Evolutionary conservation across 2,329 filamentous ascomycete genomes (phyloP), one percentile per base, ranked within the genome.

Genomic region (Claviceps fusiformis): DNA sequence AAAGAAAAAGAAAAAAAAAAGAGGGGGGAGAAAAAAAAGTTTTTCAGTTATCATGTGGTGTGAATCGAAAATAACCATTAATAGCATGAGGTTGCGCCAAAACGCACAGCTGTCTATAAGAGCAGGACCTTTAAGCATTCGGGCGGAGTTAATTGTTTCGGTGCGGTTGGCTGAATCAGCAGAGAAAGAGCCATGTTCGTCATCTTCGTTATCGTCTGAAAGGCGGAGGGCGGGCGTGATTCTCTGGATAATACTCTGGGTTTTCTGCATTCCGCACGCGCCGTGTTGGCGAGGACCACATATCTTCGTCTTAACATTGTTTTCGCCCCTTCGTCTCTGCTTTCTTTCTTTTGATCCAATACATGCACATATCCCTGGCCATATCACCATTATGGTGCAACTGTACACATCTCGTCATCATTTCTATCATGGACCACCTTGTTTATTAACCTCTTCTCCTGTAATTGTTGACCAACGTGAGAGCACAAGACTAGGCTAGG

Each of bases 121-220:
- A 60, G 61, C 53, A 59, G 50, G 59, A 57, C 60, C 58, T 62
- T 61, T 54, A 61, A 67, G 67, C 67, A 69, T 69, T 63, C 59
- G 62, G 62, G 59, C 62, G 67, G 67, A 68, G 66, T 69, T 68
- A 62, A 59, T 48, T 54, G 37, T 48, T 54, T 56, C 31, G 61
- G 65, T 61, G 61, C 59, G 61, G 62, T 54, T 54, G 59, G 61
- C 61, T 61, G 58, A 60, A 59, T 56, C 56, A 50, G 55, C 58
- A 58, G 57, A 62, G 59, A 56, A 59, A 59, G 56, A 59, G 55
- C 57, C 9, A 13, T n/a, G n/a, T 54, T 39, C 29, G 39, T 31
- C 39, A 45, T 17, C 48, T 29, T 9, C 52, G 39, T 31, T 29
- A 45, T 17, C 48, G 39, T 9, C 52, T 47, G 24, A 35, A 41